Conservation (phyloP, 1,284 basidiomycete genomes). For the Cryptococcus neoformans region DNA sequence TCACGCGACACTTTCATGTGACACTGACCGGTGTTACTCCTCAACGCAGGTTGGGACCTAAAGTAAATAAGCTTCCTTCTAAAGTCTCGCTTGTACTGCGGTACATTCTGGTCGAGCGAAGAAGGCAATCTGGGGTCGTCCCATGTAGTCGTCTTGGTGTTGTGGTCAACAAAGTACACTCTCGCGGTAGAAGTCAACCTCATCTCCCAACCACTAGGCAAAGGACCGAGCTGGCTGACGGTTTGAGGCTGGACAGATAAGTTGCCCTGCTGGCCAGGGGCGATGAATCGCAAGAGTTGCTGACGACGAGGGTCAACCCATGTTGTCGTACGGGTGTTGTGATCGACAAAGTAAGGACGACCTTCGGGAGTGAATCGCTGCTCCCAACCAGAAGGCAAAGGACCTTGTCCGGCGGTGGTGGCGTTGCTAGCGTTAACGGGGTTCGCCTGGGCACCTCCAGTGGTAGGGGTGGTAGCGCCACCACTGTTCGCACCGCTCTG, state of each 20-base stretch:
- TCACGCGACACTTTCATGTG: constrained; percentile 93
- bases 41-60: constrained; percentile 93
- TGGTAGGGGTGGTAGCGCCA: constrained; percentile 21
- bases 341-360: constrained; percentile 95
- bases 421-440: constrained; percentile 49
- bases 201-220: constrained; percentile 99
- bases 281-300: constrained; percentile 67
- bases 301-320: constrained; percentile 93
- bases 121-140: constrained; percentile 85
- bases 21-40: constrained; percentile 85
- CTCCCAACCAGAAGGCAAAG: constrained; percentile 94
- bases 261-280: constrained; percentile 63
- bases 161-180: constrained; percentile 96
- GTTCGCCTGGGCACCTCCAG: constrained; percentile 15
- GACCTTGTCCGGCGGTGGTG: constrained; percentile 76
- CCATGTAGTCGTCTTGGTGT: constrained; percentile 90
- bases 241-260: constrained; percentile 71
- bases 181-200: constrained; percentile 86
- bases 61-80: constrained; percentile 98
- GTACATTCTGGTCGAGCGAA: constrained; percentile 75
- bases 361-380: constrained; percentile 97
- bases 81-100: constrained; percentile 99
- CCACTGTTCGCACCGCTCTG: constrained; percentile 17
- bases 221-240: constrained; percentile 85
- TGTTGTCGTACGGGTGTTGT: constrained; percentile 93